A percentile compares a stretch with the other conserved stretches of the same genome.
phyloP scores from a whole-genome alignment of 148 eudicot genomes.

The Chenopodium album region DNA sequence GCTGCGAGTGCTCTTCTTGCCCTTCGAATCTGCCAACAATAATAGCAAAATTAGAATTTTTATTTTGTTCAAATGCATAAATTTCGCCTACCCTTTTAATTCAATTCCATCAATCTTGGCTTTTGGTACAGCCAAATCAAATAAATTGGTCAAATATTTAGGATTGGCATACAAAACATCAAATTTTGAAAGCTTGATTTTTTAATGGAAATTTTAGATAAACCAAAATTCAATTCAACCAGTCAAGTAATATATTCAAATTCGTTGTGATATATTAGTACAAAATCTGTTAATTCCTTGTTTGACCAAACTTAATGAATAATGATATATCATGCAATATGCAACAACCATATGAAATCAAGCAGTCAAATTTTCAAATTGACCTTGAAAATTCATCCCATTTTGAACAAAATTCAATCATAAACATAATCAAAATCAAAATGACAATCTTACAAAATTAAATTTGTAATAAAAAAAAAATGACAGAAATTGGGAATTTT shows the following conservation, averaged over 20 bases:
- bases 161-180: background rate
- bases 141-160: background rate
- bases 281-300: background rate
- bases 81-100: background rate
- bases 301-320: background rate
- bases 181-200: background rate
- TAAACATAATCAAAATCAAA: no score
- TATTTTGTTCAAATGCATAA: background rate
- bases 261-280: background rate
- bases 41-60: background rate
- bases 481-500: no score
- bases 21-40: conserved; percentile 37
- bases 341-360: background rate
- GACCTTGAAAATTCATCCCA: background rate
- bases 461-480: no score
- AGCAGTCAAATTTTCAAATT: conserved; percentile 3
- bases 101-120: background rate
- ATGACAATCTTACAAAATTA: no score
- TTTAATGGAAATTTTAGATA: background rate
- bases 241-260: background rate
- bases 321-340: background rate
- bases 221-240: background rate
- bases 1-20: conserved; percentile 64
- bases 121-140: background rate
- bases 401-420: background rate